These are phyloP conservation scores for Phytopythium chamaehyphon DNA, from an alignment of 352 stramenopile genomes.

Conservation along the genomic window DNA sequence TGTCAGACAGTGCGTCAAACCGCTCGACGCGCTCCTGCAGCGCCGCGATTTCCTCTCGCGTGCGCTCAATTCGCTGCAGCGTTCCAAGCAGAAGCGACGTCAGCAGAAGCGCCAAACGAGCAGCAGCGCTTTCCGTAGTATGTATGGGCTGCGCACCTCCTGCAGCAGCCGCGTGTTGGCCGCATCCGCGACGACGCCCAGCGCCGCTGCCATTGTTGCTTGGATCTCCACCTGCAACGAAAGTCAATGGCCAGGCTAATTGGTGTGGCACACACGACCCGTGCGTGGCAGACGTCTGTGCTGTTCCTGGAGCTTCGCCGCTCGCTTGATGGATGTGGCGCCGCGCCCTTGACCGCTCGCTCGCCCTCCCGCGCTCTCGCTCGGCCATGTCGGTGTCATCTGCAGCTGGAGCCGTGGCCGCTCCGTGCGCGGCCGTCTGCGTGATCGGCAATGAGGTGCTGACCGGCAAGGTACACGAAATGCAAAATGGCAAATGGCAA, in stretches of 20 bases:
- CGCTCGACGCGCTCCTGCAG: slow-evolving; percentile 55
- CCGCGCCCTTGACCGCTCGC: neutral
- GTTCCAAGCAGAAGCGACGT: neutral
- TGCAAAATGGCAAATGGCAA: neutral
- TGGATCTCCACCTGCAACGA: neutral
- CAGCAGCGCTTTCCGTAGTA: neutral
- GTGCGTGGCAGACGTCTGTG: neutral
- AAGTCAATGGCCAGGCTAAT: too few species aligned
- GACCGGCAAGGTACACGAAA: slow-evolving; percentile 57
- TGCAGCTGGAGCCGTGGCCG: slow-evolving; percentile 1
- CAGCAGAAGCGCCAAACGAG: neutral
- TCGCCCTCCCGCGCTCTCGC: neutral
- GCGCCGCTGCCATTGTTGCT: slow-evolving; percentile 14
- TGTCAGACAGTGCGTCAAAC: slow-evolving; percentile 45
- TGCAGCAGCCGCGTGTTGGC: slow-evolving; percentile 56
- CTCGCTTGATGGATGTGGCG: slow-evolving; percentile 5
- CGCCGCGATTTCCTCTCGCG: slow-evolving; percentile 42
- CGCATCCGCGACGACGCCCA: slow-evolving; percentile 31
- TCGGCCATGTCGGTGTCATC: neutral
- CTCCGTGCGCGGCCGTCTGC: slow-evolving; percentile 64
- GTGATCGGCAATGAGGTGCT: slow-evolving; percentile 86
- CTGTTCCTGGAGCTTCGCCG: neutral
- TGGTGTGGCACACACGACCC: neutral
- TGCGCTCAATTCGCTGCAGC: slow-evolving; percentile 49
- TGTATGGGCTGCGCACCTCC: slow-evolving; percentile 26